Evolutionary conservation across 75 land plant species (phyloP), one percentile per base, ranked within the genome.

Genomic region (Chamaecyparis obtusa): DNA sequence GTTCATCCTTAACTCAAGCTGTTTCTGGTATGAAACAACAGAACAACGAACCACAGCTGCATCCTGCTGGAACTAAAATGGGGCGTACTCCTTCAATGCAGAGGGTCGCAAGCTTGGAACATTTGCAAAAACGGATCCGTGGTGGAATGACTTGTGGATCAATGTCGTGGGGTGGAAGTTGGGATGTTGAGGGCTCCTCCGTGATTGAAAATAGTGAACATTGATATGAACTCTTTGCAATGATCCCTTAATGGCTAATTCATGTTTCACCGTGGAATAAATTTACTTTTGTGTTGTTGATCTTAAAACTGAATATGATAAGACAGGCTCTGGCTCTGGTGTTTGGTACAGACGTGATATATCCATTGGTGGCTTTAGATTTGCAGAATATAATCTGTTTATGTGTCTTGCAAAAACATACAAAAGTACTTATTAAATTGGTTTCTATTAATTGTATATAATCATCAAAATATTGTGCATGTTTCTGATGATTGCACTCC

Each of bases 81-180:
- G 96, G 91, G 41, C 87, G 95, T 84, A 92, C 96, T 55, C 92
- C 93, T 32, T 96, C 99, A 13, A 88, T 98, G 99, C 96, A 95
- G 85, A 89, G 99, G 44, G 97, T 98, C 27, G 96, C 99, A 30
- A 98, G 99, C 93, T 87, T 98, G 88, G 97, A 98, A 84, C 96
- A 94, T 88, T 87, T 98, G 85, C 99, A 98, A 87, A 98, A 96
- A 83, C 92, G 95, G 19, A 98, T 97, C 75, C 91, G 99, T 87
- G 96, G 93, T 4, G 95, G 92, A 46, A 46, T 44, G 15, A 81
- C 83, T 81, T 81, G 83, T 46, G 83, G 83, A 81, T 81, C 83
- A 27, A 46, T 81, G 83, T 46, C 83, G 46, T 81, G 83, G 83
- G 83, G 83, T 46, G 83, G 83, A 81, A 49, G 15, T 46, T 81